A percentile compares a stretch with the other conserved stretches of the same genome.
These are phyloP conservation scores for Basipetospora chlamydospora DNA, from an alignment of 2,329 filamentous ascomycete genomes.

Conservation along the genomic window DNA sequence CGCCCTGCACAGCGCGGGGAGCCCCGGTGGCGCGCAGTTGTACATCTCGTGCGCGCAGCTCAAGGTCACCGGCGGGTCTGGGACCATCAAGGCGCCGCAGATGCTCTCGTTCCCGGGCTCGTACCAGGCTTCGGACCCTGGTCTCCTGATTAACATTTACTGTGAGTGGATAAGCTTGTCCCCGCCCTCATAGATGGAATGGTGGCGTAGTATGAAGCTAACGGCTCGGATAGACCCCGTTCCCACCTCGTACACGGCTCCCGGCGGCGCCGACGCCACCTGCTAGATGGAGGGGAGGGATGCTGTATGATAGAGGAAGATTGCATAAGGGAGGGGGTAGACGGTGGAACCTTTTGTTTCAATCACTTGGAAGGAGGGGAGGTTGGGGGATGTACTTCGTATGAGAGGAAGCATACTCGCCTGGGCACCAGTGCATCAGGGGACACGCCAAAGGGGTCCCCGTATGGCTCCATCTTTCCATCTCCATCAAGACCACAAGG, in stretches of 20 bases:
- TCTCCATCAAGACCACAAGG: too few species aligned
- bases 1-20: slow-evolving; percentile 16
- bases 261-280: slow-evolving; percentile 7
- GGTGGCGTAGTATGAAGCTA: background rate
- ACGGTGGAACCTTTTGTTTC: too few species aligned
- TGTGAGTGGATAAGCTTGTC: slow-evolving; percentile 11
- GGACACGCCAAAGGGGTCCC: too few species aligned
- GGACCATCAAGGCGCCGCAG: background rate
- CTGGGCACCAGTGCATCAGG: too few species aligned
- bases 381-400: too few species aligned
- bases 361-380: too few species aligned
- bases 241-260: slow-evolving; percentile 3
- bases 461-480: too few species aligned
- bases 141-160: slow-evolving; percentile 28
- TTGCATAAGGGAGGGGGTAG: too few species aligned
- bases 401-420: too few species aligned
- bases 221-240: slow-evolving; percentile 2
- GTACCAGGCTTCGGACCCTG: slow-evolving; percentile 24
- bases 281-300: background rate
- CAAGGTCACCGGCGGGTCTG: slow-evolving; percentile 9
- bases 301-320: background rate
- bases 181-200: slow-evolving; percentile 17
- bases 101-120: slow-evolving; percentile 27
- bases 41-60: slow-evolving; percentile 14
- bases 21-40: slow-evolving; percentile 17